Conservation (phyloP, 2,329 filamentous ascomycete genomes). For the Epichloe gansuensis region DNA sequence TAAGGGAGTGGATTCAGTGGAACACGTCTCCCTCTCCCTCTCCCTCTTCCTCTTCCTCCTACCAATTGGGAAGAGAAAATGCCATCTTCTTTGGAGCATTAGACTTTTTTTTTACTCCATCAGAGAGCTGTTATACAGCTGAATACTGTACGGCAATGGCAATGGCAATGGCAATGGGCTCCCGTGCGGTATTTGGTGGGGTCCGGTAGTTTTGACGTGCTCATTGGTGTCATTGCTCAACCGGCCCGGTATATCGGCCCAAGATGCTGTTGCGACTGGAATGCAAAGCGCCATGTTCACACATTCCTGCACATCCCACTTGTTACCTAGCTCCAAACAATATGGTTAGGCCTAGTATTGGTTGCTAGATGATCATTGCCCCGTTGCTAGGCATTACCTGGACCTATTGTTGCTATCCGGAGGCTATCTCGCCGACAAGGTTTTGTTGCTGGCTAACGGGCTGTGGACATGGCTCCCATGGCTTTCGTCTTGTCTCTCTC, state of each 20-base stretch:
- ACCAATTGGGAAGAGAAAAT: not conserved
- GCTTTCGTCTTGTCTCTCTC: not conserved
- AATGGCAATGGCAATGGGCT: not conserved
- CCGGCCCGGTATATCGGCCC: slow-evolving; percentile 2
- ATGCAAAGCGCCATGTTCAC: slow-evolving; percentile 8
- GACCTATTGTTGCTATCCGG: slow-evolving; percentile 7
- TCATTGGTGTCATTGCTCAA: not conserved
- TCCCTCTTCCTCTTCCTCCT: not conserved
- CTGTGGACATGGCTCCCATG: slow-evolving; percentile 2
- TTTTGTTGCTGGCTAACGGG: slow-evolving; percentile 2
- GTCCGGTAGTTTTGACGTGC: slow-evolving; percentile 4
- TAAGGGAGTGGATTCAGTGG: not conserved
- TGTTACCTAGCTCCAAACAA: slow-evolving; percentile 4
- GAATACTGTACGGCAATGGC: not conserved
- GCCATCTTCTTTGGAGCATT: not conserved
- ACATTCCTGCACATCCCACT: slow-evolving; percentile 7
- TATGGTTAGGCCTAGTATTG: slow-evolving; percentile 3
- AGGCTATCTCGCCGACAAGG: slow-evolving; percentile 4
- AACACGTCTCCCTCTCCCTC: not conserved
- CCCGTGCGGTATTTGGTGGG: slow-evolving; percentile 2
- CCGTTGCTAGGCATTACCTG: slow-evolving; percentile 6
- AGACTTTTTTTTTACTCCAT: not conserved
- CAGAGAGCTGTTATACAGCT: not conserved
- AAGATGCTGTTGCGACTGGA: slow-evolving; percentile 6
- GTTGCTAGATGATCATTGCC: slow-evolving; percentile 7